A percentile compares a stretch with the other conserved stretches of the same genome.
Conservation (phyloP, 257 asterid genomes). For the Lantana camara region DNA sequence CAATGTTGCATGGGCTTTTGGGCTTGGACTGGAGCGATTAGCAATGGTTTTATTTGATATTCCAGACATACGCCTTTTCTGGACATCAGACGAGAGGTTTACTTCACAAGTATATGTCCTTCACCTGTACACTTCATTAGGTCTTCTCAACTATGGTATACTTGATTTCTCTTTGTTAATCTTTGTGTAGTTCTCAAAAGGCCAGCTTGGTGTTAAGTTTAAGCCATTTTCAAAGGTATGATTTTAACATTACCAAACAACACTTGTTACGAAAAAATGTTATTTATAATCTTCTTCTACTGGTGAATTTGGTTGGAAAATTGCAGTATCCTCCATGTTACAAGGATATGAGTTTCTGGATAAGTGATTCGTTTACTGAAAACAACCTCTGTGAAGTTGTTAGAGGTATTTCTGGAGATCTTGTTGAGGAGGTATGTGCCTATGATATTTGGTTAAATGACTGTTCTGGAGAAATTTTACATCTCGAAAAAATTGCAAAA, state of each 20-base stretch:
- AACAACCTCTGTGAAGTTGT: slow-evolving; percentile 89
- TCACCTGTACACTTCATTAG: not conserved
- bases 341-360: slow-evolving; percentile 95
- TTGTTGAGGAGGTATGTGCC: slow-evolving; percentile 77
- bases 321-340: slow-evolving; percentile 92
- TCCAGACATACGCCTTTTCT: slow-evolving; percentile 97
- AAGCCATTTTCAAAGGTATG: slow-evolving; percentile 89
- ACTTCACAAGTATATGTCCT: slow-evolving; percentile 78
- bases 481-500: not conserved
- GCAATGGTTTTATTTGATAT: slow-evolving; percentile 98
- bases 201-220: slow-evolving; percentile 84
- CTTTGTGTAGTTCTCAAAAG: slow-evolving; percentile 65
- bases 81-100: slow-evolving; percentile 88
- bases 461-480: not conserved
- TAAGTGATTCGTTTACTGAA: slow-evolving; percentile 78
- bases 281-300: slow-evolving; percentile 2
- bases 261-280: not conserved
- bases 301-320: slow-evolving; percentile 26
- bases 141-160: not conserved
- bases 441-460: slow-evolving; percentile 13
- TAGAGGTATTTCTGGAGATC: slow-evolving; percentile 90
- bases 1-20: slow-evolving; percentile 98
- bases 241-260: slow-evolving; percentile 4
- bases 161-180: slow-evolving; percentile 17
- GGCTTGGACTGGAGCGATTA: slow-evolving; percentile 94